These are phyloP conservation scores for Ruellia speciosa DNA, from an alignment of 305 asterid species.

Conservation along the genomic window DNA sequence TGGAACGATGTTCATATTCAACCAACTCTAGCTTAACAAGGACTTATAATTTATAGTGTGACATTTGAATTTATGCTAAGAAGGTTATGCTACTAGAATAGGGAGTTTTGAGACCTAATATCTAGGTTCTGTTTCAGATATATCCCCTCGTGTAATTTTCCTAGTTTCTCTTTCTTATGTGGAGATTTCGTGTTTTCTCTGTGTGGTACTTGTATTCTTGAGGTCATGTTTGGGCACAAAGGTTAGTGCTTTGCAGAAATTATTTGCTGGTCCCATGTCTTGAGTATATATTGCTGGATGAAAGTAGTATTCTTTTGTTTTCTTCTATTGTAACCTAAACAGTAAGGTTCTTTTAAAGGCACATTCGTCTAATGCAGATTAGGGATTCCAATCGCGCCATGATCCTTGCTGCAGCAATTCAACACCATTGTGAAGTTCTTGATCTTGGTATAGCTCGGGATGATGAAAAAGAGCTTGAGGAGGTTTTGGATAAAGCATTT, in stretches of 20 bases:
- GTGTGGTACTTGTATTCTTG: too few species aligned
- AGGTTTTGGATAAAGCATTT: conserved; percentile 51
- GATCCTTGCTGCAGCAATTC: conserved; percentile 69
- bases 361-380: conserved; percentile 43
- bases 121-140: not conserved
- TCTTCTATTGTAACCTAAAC: not conserved
- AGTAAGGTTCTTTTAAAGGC: conserved; percentile 1
- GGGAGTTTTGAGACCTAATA: not conserved
- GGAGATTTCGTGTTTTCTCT: not conserved
- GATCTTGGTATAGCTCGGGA: conserved; percentile 89
- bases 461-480: conserved; percentile 56
- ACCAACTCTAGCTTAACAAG: conserved; percentile 6
- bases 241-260: too few species aligned
- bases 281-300: too few species aligned
- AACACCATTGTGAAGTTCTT: conserved; percentile 66
- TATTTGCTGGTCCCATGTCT: too few species aligned
- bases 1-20: conserved; percentile 12
- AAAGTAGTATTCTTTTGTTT: too few species aligned
- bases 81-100: conserved; percentile 16
- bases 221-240: too few species aligned
- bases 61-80: conserved; percentile 3
- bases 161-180: not conserved
- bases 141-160: not conserved
- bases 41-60: conserved; percentile 1
- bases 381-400: conserved; percentile 95